Conservation (phyloP, 768 basidiomycete genomes). For the Paxillus ammoniavirescens region DNA sequence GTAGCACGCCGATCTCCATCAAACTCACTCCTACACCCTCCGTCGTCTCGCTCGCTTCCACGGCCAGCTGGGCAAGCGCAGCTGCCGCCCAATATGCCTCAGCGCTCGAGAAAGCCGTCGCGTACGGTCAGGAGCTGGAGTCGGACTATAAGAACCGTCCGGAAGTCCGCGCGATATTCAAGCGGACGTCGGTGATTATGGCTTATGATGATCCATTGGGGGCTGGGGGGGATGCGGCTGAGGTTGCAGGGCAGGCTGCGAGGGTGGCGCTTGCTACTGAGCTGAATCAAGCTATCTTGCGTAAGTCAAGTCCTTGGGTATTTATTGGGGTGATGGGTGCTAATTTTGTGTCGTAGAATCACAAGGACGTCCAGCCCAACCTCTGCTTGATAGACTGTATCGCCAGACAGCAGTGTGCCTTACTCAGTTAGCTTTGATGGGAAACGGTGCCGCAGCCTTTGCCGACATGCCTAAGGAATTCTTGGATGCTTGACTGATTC, state of each 20-base stretch:
- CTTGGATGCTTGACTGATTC: slow-evolving; percentile 41
- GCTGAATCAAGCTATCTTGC: slow-evolving; percentile 79
- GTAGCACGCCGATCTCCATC: slow-evolving; percentile 28
- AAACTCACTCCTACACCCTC: slow-evolving; percentile 30
- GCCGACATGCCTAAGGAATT: slow-evolving; percentile 78
- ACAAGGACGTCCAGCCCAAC: slow-evolving; percentile 68
- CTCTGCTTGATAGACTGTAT: slow-evolving; percentile 74
- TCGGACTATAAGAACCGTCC: slow-evolving; percentile 65
- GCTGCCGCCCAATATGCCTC: slow-evolving; percentile 45
- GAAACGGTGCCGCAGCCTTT: slow-evolving; percentile 76
- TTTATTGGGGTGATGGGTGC: neutral
- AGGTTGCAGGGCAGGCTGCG: slow-evolving; percentile 67
- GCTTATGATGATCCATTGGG: slow-evolving; percentile 75
- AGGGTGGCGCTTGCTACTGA: slow-evolving; percentile 68
- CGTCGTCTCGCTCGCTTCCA: slow-evolving; percentile 26
- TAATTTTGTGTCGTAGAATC: slow-evolving; percentile 50
- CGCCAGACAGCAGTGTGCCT: slow-evolving; percentile 71
- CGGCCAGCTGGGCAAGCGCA: slow-evolving; percentile 21
- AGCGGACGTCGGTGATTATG: slow-evolving; percentile 75
- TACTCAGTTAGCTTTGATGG: slow-evolving; percentile 67
- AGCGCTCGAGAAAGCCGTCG: slow-evolving; percentile 62
- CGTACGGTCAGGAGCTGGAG: slow-evolving; percentile 72
- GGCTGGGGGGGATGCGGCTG: slow-evolving; percentile 62
- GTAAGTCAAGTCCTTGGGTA: slow-evolving; percentile 40
- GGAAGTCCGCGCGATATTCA: slow-evolving; percentile 65